Evolutionary conservation across 2,329 filamentous ascomycete genomes (phyloP), one percentile per base, ranked within the genome.

Genomic region (Colletotrichum sp.): DNA sequence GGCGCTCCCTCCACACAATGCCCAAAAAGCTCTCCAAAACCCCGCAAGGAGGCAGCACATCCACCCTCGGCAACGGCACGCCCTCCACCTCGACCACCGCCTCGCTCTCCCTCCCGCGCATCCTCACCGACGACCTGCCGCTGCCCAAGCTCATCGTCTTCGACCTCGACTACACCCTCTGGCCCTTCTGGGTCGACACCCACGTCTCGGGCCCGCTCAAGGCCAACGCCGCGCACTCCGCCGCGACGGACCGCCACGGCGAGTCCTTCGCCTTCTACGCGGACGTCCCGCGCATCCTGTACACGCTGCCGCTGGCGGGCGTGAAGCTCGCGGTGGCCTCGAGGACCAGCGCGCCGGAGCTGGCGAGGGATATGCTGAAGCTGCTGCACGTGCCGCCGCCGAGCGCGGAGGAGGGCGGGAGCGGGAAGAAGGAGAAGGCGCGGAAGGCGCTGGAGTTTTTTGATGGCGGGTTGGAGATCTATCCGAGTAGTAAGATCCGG

Each of bases 161-260:
- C 87, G 97, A 99, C 84, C 92, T 99, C 78, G 96, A 99, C 89
- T 99, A 98, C 89, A 99, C 97, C 0, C 90, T 99, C n/a, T 99
- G 96, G 97, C 96, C 96, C 6, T 98, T 98, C 86, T 99, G 96
- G 96, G 93, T 98, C 2, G 97, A 99, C 87, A 98, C 96, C 5
- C 96, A 98, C 85, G 94, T 97, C 80, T 92, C 92, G 28, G 90
- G 92, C 8, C 96, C 96, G 0, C 86, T 98, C 21, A 90, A 90
- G 79, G 80, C 88, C 8, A 86, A 88, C 70, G 72, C 86, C 1
- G 78, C 82, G 9, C 84, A 84, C 86, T 87, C 82, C 76, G 82
- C 80, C 78, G 87, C 85, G 70, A 85, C 86, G 24, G 92, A 93
- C 83, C 86, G 88, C 78, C 85, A 87, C 75, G 93, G 93, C 83